Conservation (phyloP, 495 filamentous ascomycete genomes). For the Beverwykella pulmonaria region DNA sequence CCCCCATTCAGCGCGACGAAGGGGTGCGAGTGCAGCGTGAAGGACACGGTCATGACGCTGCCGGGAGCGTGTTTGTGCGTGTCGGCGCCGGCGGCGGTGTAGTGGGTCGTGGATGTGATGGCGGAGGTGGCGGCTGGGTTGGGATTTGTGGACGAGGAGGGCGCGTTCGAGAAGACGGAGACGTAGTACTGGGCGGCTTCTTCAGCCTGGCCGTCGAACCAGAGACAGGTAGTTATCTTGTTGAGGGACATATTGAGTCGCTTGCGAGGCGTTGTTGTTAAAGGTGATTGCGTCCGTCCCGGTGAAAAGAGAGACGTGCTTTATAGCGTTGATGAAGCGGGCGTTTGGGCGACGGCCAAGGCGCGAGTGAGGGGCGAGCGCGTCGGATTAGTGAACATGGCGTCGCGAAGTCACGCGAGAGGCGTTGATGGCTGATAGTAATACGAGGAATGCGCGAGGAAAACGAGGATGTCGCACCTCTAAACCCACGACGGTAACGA, state of each 20-base stretch:
- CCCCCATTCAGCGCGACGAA: conserved; percentile 50
- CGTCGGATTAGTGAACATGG: conserved; percentile 13
- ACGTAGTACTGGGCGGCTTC: conserved; percentile 48
- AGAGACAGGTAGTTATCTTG: conserved; percentile 45
- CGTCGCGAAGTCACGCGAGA: conserved; percentile 22
- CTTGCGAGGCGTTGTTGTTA: too few species aligned
- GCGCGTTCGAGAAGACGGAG: conserved; percentile 41
- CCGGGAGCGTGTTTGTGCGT: conserved; percentile 38
- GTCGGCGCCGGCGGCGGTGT: conserved; percentile 34
- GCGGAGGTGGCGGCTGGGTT: conserved; percentile 5
- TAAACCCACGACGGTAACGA: too few species aligned
- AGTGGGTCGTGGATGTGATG: conserved; percentile 23
- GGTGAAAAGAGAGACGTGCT: background rate
- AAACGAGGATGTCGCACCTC: too few species aligned
- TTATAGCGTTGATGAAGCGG: too few species aligned
- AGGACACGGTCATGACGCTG: conserved; percentile 41
- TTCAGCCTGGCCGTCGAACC: conserved; percentile 48
- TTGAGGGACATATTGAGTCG: conserved; percentile 9
- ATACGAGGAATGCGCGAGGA: conserved; percentile 17
- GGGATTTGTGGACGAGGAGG: background rate
- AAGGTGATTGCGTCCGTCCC: background rate
- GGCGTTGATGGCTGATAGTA: conserved; percentile 18
- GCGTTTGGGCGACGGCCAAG: background rate
- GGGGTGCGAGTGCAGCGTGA: conserved; percentile 43
- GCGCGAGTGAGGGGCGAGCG: background rate